These are phyloP conservation scores for Datura wrightii DNA, from an alignment of 257 asterid genomes.

Conservation along the genomic window DNA sequence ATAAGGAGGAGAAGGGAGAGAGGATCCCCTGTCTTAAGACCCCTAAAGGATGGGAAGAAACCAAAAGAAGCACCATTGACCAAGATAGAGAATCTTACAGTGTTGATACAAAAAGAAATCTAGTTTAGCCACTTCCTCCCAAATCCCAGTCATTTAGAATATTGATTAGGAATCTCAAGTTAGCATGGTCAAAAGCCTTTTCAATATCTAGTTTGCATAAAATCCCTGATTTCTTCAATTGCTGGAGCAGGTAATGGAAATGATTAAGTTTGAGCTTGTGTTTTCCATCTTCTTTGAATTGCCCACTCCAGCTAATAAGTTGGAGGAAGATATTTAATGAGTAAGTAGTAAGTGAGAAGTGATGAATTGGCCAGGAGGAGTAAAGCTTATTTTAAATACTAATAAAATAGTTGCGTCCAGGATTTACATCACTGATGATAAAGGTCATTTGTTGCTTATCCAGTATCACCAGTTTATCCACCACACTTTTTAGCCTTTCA, in stretches of 20 bases:
- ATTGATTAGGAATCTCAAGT: not conserved
- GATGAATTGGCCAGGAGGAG: not conserved
- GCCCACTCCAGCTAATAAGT: not conserved
- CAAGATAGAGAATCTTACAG: not conserved
- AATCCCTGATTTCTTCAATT: not conserved
- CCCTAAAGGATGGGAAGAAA: not conserved
- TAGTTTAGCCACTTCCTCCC: not conserved
- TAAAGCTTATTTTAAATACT: not conserved
- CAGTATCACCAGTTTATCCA: not conserved
- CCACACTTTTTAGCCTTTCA: not conserved
- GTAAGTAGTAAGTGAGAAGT: not conserved
- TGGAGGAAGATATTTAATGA: not conserved
- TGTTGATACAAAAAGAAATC: not conserved
- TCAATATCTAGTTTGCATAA: not conserved
- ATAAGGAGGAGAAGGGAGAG: not conserved
- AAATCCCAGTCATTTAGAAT: not conserved
- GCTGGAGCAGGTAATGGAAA: not conserved
- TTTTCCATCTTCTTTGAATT: not conserved
- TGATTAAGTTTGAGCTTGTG: not conserved
- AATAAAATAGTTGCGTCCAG: not conserved
- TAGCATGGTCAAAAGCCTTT: not conserved
- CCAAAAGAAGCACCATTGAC: not conserved
- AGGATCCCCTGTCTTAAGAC: not conserved
- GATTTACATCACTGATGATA: conserved; percentile 8
- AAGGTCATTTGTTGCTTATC: not conserved